Evolutionary conservation across 768 basidiomycete genomes (phyloP).

Genomic region (Nidula microcarpa): DNA sequence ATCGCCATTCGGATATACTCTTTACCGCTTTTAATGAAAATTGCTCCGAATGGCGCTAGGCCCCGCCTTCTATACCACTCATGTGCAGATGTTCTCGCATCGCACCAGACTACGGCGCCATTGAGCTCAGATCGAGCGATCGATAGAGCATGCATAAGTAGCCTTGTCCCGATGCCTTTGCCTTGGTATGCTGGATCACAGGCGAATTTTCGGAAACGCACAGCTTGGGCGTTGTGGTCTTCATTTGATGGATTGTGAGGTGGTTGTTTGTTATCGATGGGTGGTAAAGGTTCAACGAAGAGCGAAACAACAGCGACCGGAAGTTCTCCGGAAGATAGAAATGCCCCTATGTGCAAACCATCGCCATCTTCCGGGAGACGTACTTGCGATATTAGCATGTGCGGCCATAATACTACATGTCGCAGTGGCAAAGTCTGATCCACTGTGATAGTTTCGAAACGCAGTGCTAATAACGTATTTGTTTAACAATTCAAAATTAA

Average conservation of each 20-base stretch:
- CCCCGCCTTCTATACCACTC: conserved; percentile 55
- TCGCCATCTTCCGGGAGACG: conserved; percentile 47
- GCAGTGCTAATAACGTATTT: too few relatives aligned
- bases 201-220: conserved; percentile 61
- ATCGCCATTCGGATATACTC: conserved; percentile 56
- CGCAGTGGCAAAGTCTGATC: conserved; percentile 47
- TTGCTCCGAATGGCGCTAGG: conserved; percentile 42
- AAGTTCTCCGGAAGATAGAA: conserved; percentile 28
- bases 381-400: conserved; percentile 44
- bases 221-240: conserved; percentile 10
- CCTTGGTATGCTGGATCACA: conserved; percentile 50
- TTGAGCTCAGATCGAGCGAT: conserved; percentile 36
- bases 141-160: conserved; percentile 37
- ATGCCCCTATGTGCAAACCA: conserved; percentile 55
- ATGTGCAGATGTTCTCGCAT: conserved; percentile 41
- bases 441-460: conserved; percentile 23
- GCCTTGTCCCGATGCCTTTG: conserved; percentile 46
- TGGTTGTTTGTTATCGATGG: conserved; percentile 22
- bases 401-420: conserved; percentile 57
- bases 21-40: conserved; percentile 50
- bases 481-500: too few relatives aligned
- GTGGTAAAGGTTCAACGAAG: conserved; percentile 37
- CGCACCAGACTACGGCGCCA: conserved; percentile 52
- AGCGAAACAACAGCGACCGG: conserved; percentile 56
- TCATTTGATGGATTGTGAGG: not conserved